Evolutionary conservation across 495 filamentous ascomycete genomes (phyloP), one percentile per base, ranked within the genome.

Genomic region (Aspergillus steynii): DNA sequence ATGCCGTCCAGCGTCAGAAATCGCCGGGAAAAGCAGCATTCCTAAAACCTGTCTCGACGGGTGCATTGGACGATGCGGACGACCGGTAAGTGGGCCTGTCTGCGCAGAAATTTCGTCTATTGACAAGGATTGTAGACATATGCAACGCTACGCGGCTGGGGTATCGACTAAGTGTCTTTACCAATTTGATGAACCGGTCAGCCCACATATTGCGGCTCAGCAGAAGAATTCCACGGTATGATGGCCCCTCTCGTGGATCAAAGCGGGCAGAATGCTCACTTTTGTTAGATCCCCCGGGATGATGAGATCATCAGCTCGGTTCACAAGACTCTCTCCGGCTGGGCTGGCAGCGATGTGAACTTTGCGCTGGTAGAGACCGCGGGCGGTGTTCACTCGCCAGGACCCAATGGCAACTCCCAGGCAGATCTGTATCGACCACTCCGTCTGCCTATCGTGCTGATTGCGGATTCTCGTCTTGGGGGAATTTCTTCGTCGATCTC

Each of bases 11-110:
- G 37, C 71, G 72, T 58, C 74, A 74, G 28, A 69, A 76, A 34
- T 25, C 61, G 26, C 34, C 37, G 14, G 79, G 83, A 56, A 72
- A 78, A 15, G 79, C 85, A 0, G 80, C 77, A 20, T 93, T 89
- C 69, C 65, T 93, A 10, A 93, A 93, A 64, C 90, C 90, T 1
- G 83, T 93, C 5, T 92, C 89, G 1, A 92, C 89, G 0, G 90
- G 90, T 1, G 78, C 88, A 20, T 62, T 77, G 52, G 76, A 82
- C 53, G 88, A 91, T 42, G 86, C 88, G 5, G 90, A 93, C 71
- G 83, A 88, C 62, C 69, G 71, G 87, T 90, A 77, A 69, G 68
- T 62, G 25, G 32, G 29, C 53, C 29, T 47, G 29, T 32, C 46
- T 14, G 42, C 27, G 42, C 46, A 29, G 10, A 50, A n/a, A n/a